Base-by-base conservation (phyloP, 2,329 filamentous ascomycete species). In the Dothistroma pini region DNA sequence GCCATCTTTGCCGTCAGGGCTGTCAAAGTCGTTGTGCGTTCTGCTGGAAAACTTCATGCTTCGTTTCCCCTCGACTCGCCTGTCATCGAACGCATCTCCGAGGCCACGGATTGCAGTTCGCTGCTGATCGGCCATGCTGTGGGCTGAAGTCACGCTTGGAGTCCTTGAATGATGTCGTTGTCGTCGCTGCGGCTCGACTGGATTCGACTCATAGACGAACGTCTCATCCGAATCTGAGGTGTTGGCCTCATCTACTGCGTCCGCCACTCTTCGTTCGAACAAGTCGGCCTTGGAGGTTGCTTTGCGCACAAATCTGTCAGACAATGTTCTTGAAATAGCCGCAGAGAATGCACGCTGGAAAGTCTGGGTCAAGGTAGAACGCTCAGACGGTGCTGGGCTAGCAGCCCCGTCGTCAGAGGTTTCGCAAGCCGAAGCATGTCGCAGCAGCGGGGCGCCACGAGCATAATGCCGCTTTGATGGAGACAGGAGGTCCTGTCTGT, bases 201-300 rank as follows among this genome's bases (percentile, higher is more conserved):
- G 95, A 71, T 99, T 99, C 29, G 95, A 97, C 76, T 99, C 95
- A 77, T 99, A 99, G 16, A 99, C 95, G 75, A 97, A 99, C 0
- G 95, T 97, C 76, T 97, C 95, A 71, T 97, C 95, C 1, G 93
- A 97, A 75, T 99, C 95, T 7, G 93, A 97, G 12, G 93, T 96
- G 75, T 97, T 90, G 50, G 91, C 92, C 75, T 97, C 93, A 74
- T 97, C 93, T 56, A 99, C 92, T 9, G 93, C 93, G 74, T 88
- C 97, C 55, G 93, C 93, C 68, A 99, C 92, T 73, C 96, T 96
- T 68, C 93, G 92, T 79, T 97, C 95, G 74, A 99, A 99, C 56
- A 97, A 92, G 76, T 99, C 95, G 73, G 95, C 93, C 79, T 97
- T 97, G 62, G 93, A 96, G 16, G 92, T 95, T 62, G 88, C 91